Evolutionary conservation across 2,329 filamentous ascomycete species (phyloP).

Genomic region (Alternaria sp.): DNA sequence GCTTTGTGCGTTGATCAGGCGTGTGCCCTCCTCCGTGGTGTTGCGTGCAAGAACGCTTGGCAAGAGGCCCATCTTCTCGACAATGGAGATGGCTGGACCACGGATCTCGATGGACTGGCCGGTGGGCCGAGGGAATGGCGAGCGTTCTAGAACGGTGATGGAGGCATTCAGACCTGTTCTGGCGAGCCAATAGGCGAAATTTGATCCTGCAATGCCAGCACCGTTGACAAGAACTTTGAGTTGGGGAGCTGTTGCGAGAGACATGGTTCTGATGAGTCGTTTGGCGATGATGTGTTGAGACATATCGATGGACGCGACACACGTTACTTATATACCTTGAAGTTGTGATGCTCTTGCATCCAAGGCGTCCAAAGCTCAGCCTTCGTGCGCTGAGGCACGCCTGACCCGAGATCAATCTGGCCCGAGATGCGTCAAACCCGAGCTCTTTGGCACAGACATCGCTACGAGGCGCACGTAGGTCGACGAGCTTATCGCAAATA

Average conservation of each 20-base stretch:
- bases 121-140: constrained; percentile 45
- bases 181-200: constrained; percentile 45
- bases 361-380: not conserved
- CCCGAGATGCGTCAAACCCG: not conserved
- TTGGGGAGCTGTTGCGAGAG: constrained; percentile 16
- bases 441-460: not conserved
- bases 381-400: not conserved
- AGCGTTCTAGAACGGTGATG: constrained; percentile 55
- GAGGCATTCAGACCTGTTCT: constrained; percentile 34
- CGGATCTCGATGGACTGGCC: constrained; percentile 57
- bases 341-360: not conserved
- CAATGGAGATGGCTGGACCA: constrained; percentile 50
- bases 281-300: not conserved
- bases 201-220: constrained; percentile 49
- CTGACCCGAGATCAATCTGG: not conserved
- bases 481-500: not conserved
- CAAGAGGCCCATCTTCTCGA: constrained; percentile 51
- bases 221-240: constrained; percentile 46
- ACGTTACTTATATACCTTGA: not conserved
- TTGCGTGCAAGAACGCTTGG: constrained; percentile 42
- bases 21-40: constrained; percentile 51
- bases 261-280: constrained; percentile 3
- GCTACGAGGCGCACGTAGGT: not conserved
- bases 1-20: constrained; percentile 39
- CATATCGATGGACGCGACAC: not conserved